Evolutionary conservation across 768 basidiomycete genomes (phyloP).

Genomic region (Pulveroboletus sp.): DNA sequence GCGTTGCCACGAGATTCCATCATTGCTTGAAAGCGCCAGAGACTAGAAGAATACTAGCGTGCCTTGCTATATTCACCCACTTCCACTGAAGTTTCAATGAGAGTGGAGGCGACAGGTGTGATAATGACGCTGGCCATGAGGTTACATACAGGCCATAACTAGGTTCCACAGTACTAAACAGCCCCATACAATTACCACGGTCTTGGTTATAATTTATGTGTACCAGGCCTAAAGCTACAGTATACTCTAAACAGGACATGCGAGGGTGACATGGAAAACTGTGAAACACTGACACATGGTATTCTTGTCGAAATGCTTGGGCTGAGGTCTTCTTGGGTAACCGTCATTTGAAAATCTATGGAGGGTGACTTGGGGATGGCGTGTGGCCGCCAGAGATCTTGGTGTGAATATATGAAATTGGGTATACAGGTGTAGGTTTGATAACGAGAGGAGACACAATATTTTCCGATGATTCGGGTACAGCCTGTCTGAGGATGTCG

Average conservation of each 20-base stretch:
- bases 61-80: not conserved
- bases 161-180: slow-evolving; percentile 7
- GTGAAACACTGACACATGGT: slow-evolving; percentile 8
- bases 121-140: not conserved
- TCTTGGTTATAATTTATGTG: not conserved
- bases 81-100: not conserved
- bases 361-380: not conserved
- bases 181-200: not conserved
- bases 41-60: not conserved
- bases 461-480: slow-evolving; percentile 7
- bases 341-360: slow-evolving; percentile 1
- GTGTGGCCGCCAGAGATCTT: slow-evolving; percentile 4
- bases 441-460: slow-evolving; percentile 19
- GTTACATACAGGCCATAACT: not conserved
- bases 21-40: not conserved
- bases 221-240: slow-evolving; percentile 10
- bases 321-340: not conserved
- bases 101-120: not conserved
- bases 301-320: not conserved
- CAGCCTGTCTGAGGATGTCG: not conserved
- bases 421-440: slow-evolving; percentile 29
- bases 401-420: slow-evolving; percentile 21
- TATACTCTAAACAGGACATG: slow-evolving; percentile 10
- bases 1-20: slow-evolving; percentile 25
- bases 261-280: not conserved